phyloP scores from a whole-genome alignment of 139 green algal species.

The Tetraselmis chui region DNA sequence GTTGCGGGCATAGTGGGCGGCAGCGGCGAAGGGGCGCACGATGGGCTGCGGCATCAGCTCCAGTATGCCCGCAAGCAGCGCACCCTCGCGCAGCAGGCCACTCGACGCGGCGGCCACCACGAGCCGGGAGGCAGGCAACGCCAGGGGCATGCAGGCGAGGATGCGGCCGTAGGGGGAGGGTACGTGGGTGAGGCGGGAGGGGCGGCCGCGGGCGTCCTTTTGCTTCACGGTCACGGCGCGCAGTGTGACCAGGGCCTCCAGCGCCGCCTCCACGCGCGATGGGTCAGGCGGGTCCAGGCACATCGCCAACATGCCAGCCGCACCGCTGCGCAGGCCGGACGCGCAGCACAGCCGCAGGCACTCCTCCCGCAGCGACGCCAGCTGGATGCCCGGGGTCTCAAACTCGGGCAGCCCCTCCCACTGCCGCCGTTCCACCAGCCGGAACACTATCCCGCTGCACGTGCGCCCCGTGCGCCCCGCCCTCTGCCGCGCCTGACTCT shows the following conservation, averaged over 20 bases:
- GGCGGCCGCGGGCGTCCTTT: too few species aligned
- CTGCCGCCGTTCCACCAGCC: slow-evolving; percentile 3
- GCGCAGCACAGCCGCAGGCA: slow-evolving; percentile 18
- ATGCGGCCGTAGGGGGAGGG: slow-evolving; percentile 17
- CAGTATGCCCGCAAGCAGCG: slow-evolving; percentile 16
- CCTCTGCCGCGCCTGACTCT: slow-evolving; percentile 17
- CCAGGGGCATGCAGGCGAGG: slow-evolving; percentile 24
- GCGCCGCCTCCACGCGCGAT: slow-evolving; percentile 1
- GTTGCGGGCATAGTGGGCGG: slow-evolving; percentile 10
- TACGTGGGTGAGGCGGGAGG: neutral
- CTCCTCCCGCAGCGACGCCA: slow-evolving; percentile 19
- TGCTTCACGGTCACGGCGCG: neutral
- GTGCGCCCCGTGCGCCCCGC: slow-evolving; percentile 27
- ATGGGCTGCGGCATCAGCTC: slow-evolving; percentile 25
- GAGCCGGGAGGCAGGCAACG: slow-evolving; percentile 16
- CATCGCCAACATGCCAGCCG: slow-evolving; percentile 19
- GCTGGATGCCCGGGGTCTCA: slow-evolving; percentile 10
- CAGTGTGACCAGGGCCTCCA: slow-evolving; percentile 1
- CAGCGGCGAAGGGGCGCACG: slow-evolving; percentile 26
- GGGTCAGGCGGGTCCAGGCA: slow-evolving; percentile 27
- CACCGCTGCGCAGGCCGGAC: slow-evolving; percentile 6
- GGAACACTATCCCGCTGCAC: slow-evolving; percentile 20
- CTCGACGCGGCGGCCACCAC: neutral
- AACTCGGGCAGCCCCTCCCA: neutral
- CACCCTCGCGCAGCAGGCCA: slow-evolving; percentile 11